These are phyloP conservation scores for Penicillium roqueforti DNA, from an alignment of 495 filamentous ascomycete species.

Conservation along the genomic window DNA sequence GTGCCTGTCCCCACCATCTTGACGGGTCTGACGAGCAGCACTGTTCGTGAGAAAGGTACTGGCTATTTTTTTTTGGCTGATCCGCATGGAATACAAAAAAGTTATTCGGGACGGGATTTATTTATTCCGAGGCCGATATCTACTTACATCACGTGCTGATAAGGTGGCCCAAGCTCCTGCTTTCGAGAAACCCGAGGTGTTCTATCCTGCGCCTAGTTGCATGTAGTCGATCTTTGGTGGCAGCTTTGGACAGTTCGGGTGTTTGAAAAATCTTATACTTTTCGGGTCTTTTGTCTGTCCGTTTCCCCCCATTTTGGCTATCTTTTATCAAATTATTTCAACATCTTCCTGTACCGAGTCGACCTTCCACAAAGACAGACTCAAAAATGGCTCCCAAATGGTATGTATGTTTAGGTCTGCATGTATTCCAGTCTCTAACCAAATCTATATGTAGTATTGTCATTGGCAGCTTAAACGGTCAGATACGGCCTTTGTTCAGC, in stretches of 20 bases:
- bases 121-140: constrained; percentile 28
- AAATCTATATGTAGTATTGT: constrained; percentile 58
- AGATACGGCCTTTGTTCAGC: constrained; percentile 64
- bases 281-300: background rate
- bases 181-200: constrained; percentile 13
- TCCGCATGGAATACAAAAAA: constrained; percentile 41
- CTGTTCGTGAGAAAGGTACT: constrained; percentile 27
- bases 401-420: constrained; percentile 41
- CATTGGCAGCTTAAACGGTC: constrained; percentile 72
- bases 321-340: background rate
- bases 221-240: constrained; percentile 15
- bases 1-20: constrained; percentile 59
- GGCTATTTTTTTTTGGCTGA: constrained; percentile 20
- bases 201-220: background rate
- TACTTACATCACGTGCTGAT: constrained; percentile 25
- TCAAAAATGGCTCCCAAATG: constrained; percentile 58
- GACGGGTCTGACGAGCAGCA: constrained; percentile 26
- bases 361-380: background rate
- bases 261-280: background rate
- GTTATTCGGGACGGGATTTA: constrained; percentile 36
- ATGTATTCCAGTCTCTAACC: constrained; percentile 8
- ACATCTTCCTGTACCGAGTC: background rate
- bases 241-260: background rate
- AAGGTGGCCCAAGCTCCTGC: constrained; percentile 38
- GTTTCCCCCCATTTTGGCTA: background rate